These are phyloP conservation scores for Martiniozyma abietophila DNA, from an alignment of 805 yeast species.

Conservation along the genomic window DNA sequence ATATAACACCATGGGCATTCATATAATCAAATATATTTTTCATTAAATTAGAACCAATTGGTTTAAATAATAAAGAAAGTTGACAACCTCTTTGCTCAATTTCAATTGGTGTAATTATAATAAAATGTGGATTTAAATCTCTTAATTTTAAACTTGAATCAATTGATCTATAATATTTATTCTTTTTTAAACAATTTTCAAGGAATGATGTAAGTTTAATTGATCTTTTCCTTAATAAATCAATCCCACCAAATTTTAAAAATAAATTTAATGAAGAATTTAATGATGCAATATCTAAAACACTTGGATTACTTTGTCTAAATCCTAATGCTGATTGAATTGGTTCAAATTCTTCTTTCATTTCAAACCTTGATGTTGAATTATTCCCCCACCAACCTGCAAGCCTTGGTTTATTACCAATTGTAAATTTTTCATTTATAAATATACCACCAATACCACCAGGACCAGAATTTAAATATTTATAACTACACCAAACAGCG, in stretches of 20 bases:
- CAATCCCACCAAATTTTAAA: conserved; percentile 54
- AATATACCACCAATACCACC: conserved; percentile 87
- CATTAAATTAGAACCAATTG: conserved; percentile 46
- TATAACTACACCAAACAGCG: conserved; percentile 93
- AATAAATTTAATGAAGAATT: conserved; percentile 57
- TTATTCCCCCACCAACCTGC: conserved; percentile 99
- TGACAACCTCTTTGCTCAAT: conserved; percentile 68
- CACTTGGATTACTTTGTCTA: conserved; percentile 86
- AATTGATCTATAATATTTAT: conserved; percentile 35
- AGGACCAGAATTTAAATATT: conserved; percentile 86
- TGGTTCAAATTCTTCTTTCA: conserved; percentile 73
- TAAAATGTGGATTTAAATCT: conserved; percentile 34
- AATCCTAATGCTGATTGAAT: conserved; percentile 81
- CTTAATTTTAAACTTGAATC: conserved; percentile 15
- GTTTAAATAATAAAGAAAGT: conserved; percentile 61
- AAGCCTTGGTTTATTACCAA: conserved; percentile 47
- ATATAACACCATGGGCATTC: conserved; percentile 52
- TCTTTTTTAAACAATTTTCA: conserved; percentile 34
- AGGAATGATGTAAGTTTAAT: conserved; percentile 48
- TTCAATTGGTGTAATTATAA: conserved; percentile 65
- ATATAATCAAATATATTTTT: conserved; percentile 43
- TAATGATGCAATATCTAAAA: conserved; percentile 71
- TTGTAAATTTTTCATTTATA: conserved; percentile 44
- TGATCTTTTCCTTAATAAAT: conserved; percentile 45
- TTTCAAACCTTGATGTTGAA: conserved; percentile 57